A percentile compares a stretch with the other conserved stretches of the same genome.
phyloP scores from a whole-genome alignment of 2,329 filamentous ascomycete species.

The Sodiomyces alkalinus region DNA sequence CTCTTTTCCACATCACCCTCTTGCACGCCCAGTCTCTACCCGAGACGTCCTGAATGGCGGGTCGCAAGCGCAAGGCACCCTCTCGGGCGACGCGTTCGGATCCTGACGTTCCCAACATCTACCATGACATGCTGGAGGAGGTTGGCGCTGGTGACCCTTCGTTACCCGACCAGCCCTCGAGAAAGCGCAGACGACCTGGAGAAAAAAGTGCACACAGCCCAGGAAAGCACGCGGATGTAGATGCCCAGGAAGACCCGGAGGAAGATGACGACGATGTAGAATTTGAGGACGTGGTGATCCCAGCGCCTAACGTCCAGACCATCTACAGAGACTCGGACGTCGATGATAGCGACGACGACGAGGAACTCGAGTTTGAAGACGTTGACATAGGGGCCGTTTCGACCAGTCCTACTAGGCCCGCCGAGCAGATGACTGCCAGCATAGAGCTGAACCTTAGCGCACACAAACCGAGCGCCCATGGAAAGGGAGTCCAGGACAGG shows the following conservation, averaged over 20 bases:
- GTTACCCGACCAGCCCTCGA: slow-evolving; percentile 23
- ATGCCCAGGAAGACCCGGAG: slow-evolving; percentile 13
- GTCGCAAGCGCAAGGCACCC: slow-evolving; percentile 11
- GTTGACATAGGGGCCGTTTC: slow-evolving; percentile 24
- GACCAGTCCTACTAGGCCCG: slow-evolving; percentile 9
- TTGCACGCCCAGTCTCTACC: too few relatives aligned
- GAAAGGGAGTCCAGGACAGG: slow-evolving; percentile 19
- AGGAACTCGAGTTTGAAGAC: slow-evolving; percentile 30
- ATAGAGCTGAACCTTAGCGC: slow-evolving; percentile 38
- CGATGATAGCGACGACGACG: slow-evolving; percentile 20
- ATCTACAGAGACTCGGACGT: slow-evolving; percentile 33
- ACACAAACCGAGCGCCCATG: slow-evolving; percentile 18
- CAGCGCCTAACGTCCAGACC: slow-evolving; percentile 33
- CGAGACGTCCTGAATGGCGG: slow-evolving; percentile 10
- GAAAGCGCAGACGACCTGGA: slow-evolving; percentile 21
- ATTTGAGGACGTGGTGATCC: slow-evolving; percentile 35
- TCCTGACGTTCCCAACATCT: slow-evolving; percentile 21
- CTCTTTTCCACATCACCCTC: too few relatives aligned
- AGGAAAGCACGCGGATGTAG: slow-evolving; percentile 11
- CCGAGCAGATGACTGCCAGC: slow-evolving; percentile 12
- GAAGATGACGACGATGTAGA: slow-evolving; percentile 26
- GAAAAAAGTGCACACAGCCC: slow-evolving; percentile 4
- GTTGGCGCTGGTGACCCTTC: slow-evolving; percentile 19
- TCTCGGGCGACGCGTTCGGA: slow-evolving; percentile 10
- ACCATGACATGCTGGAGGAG: slow-evolving; percentile 32